These are phyloP conservation scores for Microthlaspi erraticum DNA, from an alignment of 345 rosid species.

Conservation along the genomic window DNA sequence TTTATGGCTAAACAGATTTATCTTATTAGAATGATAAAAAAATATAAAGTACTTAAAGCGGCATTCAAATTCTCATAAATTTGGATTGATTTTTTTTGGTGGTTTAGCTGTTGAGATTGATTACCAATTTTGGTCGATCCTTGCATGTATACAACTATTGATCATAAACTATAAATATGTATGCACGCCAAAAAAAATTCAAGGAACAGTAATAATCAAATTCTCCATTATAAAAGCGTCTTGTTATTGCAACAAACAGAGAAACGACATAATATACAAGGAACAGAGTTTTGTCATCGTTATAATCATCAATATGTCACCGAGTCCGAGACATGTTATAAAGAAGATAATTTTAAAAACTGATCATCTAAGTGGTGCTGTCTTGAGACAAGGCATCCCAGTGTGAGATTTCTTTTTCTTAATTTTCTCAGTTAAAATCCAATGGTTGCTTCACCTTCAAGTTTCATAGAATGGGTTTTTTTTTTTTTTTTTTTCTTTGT, in stretches of 20 bases:
- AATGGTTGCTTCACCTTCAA: constrained; percentile 17
- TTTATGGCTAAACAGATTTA: no score
- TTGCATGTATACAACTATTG: not conserved
- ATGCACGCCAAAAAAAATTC: no score
- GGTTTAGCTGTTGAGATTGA: not conserved
- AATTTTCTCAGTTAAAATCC: not conserved
- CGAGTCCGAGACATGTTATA: constrained; percentile 68
- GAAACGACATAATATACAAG: not conserved
- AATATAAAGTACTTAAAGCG: no score
- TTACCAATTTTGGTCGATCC: not conserved
- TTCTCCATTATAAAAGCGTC: not conserved
- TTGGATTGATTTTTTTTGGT: not conserved
- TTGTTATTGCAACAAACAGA: not conserved
- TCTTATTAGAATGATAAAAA: no score
- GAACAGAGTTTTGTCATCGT: not conserved
- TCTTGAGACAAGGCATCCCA: constrained; percentile 78
- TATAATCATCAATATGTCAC: constrained; percentile 25
- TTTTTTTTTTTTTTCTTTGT: not conserved
- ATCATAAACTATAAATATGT: not conserved
- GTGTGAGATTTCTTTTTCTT: constrained; percentile 46
- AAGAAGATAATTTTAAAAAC: constrained; percentile 67
- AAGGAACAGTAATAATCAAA: no score
- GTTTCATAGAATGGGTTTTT: constrained; percentile 3
- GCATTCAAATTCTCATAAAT: constrained; percentile 1
- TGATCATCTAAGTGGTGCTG: constrained; percentile 74